Conservation (phyloP, 169 alveolate genomes). For the Cystoisospora suis region DNA sequence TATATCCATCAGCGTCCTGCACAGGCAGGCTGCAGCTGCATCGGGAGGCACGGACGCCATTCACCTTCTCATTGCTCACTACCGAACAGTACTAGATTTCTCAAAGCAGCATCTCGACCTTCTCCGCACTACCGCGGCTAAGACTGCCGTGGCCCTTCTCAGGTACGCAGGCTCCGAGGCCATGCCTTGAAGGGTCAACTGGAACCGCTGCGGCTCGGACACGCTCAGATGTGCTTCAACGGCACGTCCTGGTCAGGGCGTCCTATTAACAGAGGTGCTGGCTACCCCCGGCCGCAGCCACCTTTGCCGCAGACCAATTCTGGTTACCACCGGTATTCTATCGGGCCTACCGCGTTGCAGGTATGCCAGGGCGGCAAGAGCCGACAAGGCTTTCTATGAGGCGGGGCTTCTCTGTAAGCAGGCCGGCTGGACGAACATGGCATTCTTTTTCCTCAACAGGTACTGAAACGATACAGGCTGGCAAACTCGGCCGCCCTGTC, state of each 20-base stretch:
- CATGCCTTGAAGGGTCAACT: too few relatives aligned
- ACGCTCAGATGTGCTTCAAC: too few relatives aligned
- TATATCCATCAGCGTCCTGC: too few relatives aligned
- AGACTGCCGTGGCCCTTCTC: conserved; percentile 11
- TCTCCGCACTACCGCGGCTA: not conserved
- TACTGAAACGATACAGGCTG: not conserved
- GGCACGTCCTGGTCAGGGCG: too few relatives aligned
- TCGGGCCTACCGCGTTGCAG: too few relatives aligned
- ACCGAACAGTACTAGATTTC: not conserved
- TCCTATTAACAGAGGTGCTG: too few relatives aligned
- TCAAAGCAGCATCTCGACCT: not conserved
- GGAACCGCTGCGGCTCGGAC: too few relatives aligned
- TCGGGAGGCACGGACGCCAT: too few relatives aligned
- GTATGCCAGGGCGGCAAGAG: conserved; percentile 86
- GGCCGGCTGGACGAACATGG: conserved; percentile 83
- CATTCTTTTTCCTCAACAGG: conserved; percentile 84
- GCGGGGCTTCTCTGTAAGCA: conserved; percentile 90
- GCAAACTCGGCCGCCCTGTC: not conserved
- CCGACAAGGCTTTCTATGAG: conserved; percentile 89
- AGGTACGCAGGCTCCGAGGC: not conserved
- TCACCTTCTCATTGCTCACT: not conserved
- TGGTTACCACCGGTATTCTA: too few relatives aligned
- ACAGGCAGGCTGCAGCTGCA: too few relatives aligned
- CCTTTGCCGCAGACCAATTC: too few relatives aligned
- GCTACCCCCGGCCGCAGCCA: too few relatives aligned